Evolutionary conservation across 2,329 filamentous ascomycete species (phyloP).

Genomic region (Colletotrichum horii): DNA sequence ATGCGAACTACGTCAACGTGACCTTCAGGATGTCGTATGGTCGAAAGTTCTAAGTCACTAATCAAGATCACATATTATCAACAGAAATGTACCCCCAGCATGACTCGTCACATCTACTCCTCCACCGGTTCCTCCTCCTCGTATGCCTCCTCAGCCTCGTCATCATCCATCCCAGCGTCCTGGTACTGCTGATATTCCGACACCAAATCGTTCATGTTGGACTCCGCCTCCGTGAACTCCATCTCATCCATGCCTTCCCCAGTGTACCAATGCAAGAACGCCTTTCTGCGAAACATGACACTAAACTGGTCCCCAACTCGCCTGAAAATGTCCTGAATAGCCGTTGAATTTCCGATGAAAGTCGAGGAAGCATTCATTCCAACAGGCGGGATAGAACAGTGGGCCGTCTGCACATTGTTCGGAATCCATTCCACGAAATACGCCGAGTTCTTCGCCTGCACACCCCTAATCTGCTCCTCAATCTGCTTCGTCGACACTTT

Average conservation of each 20-base stretch:
- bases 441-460: slow-evolving; percentile 98
- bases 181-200: slow-evolving; percentile 99
- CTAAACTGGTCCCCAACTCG: slow-evolving; percentile 99
- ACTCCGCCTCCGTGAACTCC: slow-evolving; percentile 99
- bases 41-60: too few species aligned
- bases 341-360: slow-evolving; percentile 98
- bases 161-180: slow-evolving; percentile 89
- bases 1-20: too few species aligned
- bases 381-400: slow-evolving; percentile 96
- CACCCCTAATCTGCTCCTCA: slow-evolving; percentile 99
- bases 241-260: slow-evolving; percentile 99
- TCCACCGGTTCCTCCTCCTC: slow-evolving; percentile 82
- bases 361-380: slow-evolving; percentile 99
- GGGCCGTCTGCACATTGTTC: slow-evolving; percentile 99
- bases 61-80: too few species aligned
- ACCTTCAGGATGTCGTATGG: too few species aligned
- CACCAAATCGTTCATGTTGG: slow-evolving; percentile 99
- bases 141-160: slow-evolving; percentile 89
- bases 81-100: too few species aligned
- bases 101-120: background rate
- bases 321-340: slow-evolving; percentile 99
- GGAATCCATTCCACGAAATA: slow-evolving; percentile 99
- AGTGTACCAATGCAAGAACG: slow-evolving; percentile 99
- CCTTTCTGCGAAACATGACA: slow-evolving; percentile 99
- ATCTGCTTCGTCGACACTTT: slow-evolving; percentile 99